These are phyloP conservation scores for Sporisorium exsertum DNA, from an alignment of 1,284 basidiomycete genomes.

Conservation along the genomic window DNA sequence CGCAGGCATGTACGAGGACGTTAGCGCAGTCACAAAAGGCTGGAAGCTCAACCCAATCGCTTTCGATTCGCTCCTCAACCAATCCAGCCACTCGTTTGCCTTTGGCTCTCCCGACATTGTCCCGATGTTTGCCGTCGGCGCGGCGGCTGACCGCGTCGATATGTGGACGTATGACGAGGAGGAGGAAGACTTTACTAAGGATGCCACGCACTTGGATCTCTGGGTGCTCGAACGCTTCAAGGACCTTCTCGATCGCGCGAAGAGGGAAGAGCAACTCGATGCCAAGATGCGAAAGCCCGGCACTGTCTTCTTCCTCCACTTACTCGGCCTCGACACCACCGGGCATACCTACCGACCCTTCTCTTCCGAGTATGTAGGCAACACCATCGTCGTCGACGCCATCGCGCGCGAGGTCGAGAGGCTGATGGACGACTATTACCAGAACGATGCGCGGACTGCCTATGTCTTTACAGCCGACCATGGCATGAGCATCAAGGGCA, in stretches of 20 bases:
- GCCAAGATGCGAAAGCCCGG: slow-evolving; percentile 72
- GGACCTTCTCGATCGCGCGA: slow-evolving; percentile 69
- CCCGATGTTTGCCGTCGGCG: slow-evolving; percentile 86
- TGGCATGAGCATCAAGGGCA: slow-evolving; percentile 88
- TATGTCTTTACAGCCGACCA: slow-evolving; percentile 90
- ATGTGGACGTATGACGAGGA: slow-evolving; percentile 83
- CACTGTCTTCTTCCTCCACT: slow-evolving; percentile 84
- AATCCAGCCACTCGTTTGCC: slow-evolving; percentile 81
- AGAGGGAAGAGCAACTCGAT: slow-evolving; percentile 70
- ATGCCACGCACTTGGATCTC: slow-evolving; percentile 81
- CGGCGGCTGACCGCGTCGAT: slow-evolving; percentile 76
- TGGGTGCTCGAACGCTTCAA: slow-evolving; percentile 82
- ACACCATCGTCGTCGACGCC: slow-evolving; percentile 82
- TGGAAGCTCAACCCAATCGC: slow-evolving; percentile 91
- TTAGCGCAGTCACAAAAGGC: slow-evolving; percentile 87
- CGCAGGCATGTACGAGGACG: slow-evolving; percentile 92
- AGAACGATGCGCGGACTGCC: slow-evolving; percentile 76
- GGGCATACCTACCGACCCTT: slow-evolving; percentile 89
- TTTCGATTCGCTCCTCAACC: slow-evolving; percentile 90
- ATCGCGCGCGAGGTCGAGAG: slow-evolving; percentile 79
- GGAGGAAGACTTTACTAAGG: slow-evolving; percentile 74
- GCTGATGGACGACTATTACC: slow-evolving; percentile 76
- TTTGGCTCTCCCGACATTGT: slow-evolving; percentile 91
- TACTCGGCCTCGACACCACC: slow-evolving; percentile 86
- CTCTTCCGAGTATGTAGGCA: slow-evolving; percentile 87